A percentile compares a stretch with the other conserved stretches of the same genome.
Conservation (phyloP, 805 yeast genomes). For the Metschnikowia koreensis region DNA sequence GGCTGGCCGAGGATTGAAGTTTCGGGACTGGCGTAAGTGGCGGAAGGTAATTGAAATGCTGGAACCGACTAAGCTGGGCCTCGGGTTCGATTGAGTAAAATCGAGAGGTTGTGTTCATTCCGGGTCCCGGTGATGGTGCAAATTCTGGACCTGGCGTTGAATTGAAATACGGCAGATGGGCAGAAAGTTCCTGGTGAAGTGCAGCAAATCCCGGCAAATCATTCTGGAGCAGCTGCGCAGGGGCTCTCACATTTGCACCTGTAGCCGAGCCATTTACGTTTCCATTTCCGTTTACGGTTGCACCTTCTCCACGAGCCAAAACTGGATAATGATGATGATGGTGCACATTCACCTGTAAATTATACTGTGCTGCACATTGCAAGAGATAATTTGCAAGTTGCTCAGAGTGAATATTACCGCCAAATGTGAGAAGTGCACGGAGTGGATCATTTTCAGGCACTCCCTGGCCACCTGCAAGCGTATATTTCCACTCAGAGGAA, state of each 20-base stretch:
- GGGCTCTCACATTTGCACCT: background rate
- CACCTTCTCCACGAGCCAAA: background rate
- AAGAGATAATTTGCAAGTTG: constrained; percentile 57
- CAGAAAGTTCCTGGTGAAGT: constrained; percentile 5
- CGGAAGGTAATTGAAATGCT: constrained; percentile 74
- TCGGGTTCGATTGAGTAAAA: constrained; percentile 15
- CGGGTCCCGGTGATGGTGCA: background rate
- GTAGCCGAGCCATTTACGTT: background rate
- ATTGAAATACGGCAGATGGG: constrained; percentile 3
- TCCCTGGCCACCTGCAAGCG: constrained; percentile 40
- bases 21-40: constrained; percentile 71
- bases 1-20: constrained; percentile 56
- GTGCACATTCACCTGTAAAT: constrained; percentile 67
- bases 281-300: background rate
- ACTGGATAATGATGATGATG: constrained; percentile 74
- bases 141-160: background rate
- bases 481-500: constrained; percentile 63
- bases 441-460: constrained; percentile 22
- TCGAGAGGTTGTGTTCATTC: background rate
- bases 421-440: constrained; percentile 23
- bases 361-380: constrained; percentile 56
- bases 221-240: background rate
- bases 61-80: constrained; percentile 24
- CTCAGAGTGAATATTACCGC: constrained; percentile 52
- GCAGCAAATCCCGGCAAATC: constrained; percentile 8